phyloP scores from a whole-genome alignment of 2,329 filamentous ascomycete species.

The Chrysoporthe cubensis region DNA sequence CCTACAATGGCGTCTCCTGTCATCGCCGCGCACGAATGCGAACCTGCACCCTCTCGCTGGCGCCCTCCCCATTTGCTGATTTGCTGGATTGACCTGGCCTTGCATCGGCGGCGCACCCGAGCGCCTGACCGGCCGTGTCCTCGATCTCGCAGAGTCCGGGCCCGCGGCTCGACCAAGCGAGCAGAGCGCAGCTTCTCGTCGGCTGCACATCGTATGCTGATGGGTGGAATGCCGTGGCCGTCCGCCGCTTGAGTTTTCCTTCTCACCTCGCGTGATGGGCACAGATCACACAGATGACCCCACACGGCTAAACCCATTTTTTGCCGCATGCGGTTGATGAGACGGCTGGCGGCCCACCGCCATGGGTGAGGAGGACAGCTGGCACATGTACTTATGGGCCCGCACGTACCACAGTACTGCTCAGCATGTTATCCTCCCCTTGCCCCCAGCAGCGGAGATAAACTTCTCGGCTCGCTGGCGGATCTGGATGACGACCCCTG shows the following conservation, averaged over 20 bases:
- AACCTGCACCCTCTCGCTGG: not conserved
- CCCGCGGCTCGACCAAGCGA: not conserved
- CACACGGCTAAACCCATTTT: slow-evolving; percentile 6
- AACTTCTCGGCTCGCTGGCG: slow-evolving; percentile 26
- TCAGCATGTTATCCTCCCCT: slow-evolving; percentile 1
- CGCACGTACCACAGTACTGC: not conserved
- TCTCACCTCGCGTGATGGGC: slow-evolving; percentile 8
- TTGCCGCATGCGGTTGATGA: slow-evolving; percentile 19
- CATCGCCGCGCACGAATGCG: not conserved
- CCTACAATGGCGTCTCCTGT: not conserved
- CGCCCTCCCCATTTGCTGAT: not conserved
- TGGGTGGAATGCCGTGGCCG: not conserved
- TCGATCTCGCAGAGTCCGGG: not conserved
- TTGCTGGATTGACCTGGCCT: not conserved
- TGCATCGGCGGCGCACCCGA: no score
- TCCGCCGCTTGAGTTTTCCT: slow-evolving; percentile 10
- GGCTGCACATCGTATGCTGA: not conserved
- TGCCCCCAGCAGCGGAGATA: slow-evolving; percentile 20
- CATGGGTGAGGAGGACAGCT: slow-evolving; percentile 14
- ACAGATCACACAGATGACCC: slow-evolving; percentile 2
- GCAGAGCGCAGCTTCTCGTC: slow-evolving; percentile 1
- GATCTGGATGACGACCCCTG: slow-evolving; percentile 28
- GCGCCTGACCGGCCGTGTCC: not conserved
- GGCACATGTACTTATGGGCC: slow-evolving; percentile 14
- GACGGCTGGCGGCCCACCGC: slow-evolving; percentile 7